Evolutionary conservation across 352 stramenopile genomes (phyloP).

Genomic region (Discostella stelligera): DNA sequence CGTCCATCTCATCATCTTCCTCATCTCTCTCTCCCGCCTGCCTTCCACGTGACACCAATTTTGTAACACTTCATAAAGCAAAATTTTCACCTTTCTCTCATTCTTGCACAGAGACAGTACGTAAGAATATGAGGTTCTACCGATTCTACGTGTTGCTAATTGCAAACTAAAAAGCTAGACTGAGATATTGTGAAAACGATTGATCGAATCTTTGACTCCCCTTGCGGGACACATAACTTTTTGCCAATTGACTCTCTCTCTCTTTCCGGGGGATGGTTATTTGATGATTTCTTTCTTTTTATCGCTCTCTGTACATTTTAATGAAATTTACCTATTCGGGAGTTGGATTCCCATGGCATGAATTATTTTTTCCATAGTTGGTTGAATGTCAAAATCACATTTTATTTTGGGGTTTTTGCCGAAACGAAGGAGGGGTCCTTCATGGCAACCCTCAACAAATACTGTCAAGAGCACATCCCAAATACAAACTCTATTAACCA

Average conservation of each 20-base stretch:
- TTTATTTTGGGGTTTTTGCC: too few relatives aligned
- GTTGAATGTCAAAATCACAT: too few relatives aligned
- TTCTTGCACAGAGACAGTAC: constrained; percentile 76
- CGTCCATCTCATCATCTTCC: too few relatives aligned
- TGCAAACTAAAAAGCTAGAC: constrained; percentile 77
- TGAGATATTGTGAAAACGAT: constrained; percentile 59
- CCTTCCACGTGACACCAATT: background rate
- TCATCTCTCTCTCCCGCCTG: too few relatives aligned
- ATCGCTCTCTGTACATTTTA: too few relatives aligned
- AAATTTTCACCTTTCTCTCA: constrained; percentile 6
- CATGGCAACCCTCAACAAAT: background rate
- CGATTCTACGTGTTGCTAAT: constrained; percentile 80
- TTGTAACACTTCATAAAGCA: background rate
- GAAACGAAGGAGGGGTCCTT: too few relatives aligned
- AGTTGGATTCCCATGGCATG: background rate
- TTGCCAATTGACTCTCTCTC: too few relatives aligned
- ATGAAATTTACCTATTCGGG: background rate
- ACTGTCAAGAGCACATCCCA: background rate
- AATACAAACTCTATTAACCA: background rate
- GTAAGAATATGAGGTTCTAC: constrained; percentile 78
- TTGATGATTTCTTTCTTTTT: too few relatives aligned
- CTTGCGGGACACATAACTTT: constrained; percentile 50
- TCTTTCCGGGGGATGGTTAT: too few relatives aligned
- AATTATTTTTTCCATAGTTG: background rate
- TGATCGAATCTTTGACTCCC: constrained; percentile 80